These are phyloP conservation scores for Passalora sequoiae DNA, from an alignment of 2,329 filamentous ascomycete species.

Conservation along the genomic window DNA sequence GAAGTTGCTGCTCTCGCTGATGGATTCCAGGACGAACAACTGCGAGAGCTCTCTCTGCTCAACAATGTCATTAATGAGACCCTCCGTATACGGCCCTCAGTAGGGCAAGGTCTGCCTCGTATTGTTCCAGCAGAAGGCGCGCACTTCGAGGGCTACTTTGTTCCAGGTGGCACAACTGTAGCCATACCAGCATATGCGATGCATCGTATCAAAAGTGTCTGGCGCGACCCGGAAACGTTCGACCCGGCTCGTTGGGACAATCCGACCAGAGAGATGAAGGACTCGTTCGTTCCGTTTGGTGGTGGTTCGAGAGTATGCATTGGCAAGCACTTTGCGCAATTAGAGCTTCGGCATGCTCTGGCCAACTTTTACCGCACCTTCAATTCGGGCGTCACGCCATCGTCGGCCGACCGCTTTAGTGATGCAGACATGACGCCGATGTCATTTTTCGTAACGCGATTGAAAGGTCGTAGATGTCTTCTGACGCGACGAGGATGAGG, in stretches of 20 bases:
- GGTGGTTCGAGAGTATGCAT: constrained; percentile 28
- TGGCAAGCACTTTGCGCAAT: constrained; percentile 21
- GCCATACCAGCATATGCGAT: constrained; percentile 38
- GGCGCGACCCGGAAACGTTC: constrained; percentile 12
- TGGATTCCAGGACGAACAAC: constrained; percentile 23
- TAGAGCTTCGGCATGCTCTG: constrained; percentile 19
- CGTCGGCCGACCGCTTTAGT: constrained; percentile 10
- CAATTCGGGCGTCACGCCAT: constrained; percentile 12
- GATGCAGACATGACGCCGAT: background rate
- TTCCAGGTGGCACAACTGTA: constrained; percentile 35
- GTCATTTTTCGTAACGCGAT: background rate
- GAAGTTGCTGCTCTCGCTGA: constrained; percentile 20
- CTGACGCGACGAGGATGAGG: background rate
- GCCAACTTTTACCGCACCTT: constrained; percentile 21
- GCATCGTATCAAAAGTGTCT: constrained; percentile 34
- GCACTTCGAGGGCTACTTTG: constrained; percentile 33
- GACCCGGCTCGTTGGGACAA: constrained; percentile 7
- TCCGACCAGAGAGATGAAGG: constrained; percentile 8
- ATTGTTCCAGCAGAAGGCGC: constrained; percentile 33
- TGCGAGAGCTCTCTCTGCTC: constrained; percentile 31
- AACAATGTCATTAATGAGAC: constrained; percentile 39
- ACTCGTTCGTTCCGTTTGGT: constrained; percentile 27
- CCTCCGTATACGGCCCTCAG: constrained; percentile 34
- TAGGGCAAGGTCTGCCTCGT: constrained; percentile 34
- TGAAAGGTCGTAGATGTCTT: background rate